Base-by-base conservation (phyloP, 352 stramenopile species). In the Globisporangium heterothallicum region DNA sequence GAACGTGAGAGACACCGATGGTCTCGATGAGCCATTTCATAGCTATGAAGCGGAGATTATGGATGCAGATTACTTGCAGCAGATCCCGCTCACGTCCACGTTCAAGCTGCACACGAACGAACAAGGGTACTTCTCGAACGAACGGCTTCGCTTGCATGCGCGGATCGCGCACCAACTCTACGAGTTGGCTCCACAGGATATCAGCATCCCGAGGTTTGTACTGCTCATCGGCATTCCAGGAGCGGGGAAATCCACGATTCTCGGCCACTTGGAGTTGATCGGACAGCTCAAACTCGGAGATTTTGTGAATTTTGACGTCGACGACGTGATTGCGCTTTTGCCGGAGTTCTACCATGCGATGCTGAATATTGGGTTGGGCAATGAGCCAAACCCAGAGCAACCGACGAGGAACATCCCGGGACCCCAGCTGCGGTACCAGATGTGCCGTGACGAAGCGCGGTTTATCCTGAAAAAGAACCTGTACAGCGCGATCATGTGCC, bases 381-480 rank as follows among this genome's bases (percentile, higher is more conserved):
- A 90, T 36, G 68, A 78, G 14, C 68, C 64, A 2, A 58, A 53
- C 27, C 8, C 36, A 5, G 56, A 72, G 50, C 40, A 52, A 25
- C 43, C 52, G 10, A 52, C 42, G 8, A 41, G 45, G 1, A 41
- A 43, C 19, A 38, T 78, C 19, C 76, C 72, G 0, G 66, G 66
- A 8, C 78, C 81, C 21, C 81, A 92, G 53, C 72, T 70, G 18
- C 76, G 81, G 6, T 92, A 92, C 34, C 74, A 86, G 53, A 74
- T 88, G 49, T 92, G 81, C 53, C 81, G 79, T 27, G 78, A 92
- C 49, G 81, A 92, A 49, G 81, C 81, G 18, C 72, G 76, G 6
- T 89, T 86, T 56, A 92, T 92, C 55, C 67, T 92, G n/a, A 72
- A 80, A 54, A 84, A 86, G 53, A 92, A 92, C 43, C 64, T 89